Percentiles rank a stretch among this genome's conserved stretches.
phyloP scores from a whole-genome alignment of 768 basidiomycete species.

The Krasilnikovozyma curviuscula region DNA sequence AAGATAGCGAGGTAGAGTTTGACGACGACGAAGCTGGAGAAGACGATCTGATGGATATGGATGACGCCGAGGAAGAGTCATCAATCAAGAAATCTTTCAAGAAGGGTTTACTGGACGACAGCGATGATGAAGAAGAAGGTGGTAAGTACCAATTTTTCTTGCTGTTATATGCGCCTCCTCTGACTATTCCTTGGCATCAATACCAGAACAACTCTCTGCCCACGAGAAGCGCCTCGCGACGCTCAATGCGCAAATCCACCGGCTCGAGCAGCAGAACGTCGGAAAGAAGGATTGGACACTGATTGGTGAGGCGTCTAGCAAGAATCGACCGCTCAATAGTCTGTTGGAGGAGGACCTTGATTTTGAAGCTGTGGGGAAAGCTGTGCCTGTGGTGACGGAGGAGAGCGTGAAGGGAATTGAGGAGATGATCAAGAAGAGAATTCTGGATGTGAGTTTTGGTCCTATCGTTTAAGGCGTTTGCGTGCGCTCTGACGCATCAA shows the following conservation, averaged over 20 bases:
- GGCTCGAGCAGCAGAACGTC: conserved; percentile 70
- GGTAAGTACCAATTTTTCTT: conserved; percentile 6
- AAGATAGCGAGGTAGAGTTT: conserved; percentile 7
- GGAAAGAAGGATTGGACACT: conserved; percentile 80
- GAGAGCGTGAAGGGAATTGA: conserved; percentile 63
- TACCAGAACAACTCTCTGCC: conserved; percentile 37
- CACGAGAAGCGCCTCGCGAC: conserved; percentile 60
- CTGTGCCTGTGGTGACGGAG: conserved; percentile 75
- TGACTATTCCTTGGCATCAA: not conserved
- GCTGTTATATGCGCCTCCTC: not conserved
- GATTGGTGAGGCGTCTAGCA: conserved; percentile 70
- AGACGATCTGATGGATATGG: conserved; percentile 10
- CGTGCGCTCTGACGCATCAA: not conserved
- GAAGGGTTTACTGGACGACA: conserved; percentile 49
- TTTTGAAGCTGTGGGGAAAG: conserved; percentile 74
- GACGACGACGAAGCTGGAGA: conserved; percentile 24
- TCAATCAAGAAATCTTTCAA: conserved; percentile 2
- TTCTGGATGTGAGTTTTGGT: conserved; percentile 40
- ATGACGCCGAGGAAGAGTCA: conserved; percentile 13
- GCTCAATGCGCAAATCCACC: conserved; percentile 55
- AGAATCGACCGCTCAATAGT: conserved; percentile 70
- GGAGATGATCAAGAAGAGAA: conserved; percentile 73
- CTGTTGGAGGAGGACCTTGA: conserved; percentile 86
- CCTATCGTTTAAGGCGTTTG: too few relatives aligned
- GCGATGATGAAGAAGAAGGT: conserved; percentile 28